Conservation (phyloP, 768 basidiomycete genomes). For the Chalciporus pseudorubinellus region DNA sequence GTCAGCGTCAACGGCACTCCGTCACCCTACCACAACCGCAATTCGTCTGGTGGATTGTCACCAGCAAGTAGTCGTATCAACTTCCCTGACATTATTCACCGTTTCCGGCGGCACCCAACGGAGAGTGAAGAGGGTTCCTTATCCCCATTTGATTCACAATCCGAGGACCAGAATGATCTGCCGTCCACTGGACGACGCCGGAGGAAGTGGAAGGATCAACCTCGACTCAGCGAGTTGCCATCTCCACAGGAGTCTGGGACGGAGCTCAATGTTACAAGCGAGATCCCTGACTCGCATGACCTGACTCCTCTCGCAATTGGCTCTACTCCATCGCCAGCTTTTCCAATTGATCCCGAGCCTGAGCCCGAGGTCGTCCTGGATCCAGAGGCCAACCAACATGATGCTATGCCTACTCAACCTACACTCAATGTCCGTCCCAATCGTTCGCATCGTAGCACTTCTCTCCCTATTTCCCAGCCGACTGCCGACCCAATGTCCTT, state of each 20-base stretch:
- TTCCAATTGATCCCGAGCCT: not conserved
- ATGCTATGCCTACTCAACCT: not conserved
- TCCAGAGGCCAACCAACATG: not conserved
- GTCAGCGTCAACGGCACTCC: slow-evolving; percentile 39
- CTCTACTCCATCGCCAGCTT: not conserved
- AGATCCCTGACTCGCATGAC: slow-evolving; percentile 6
- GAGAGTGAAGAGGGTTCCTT: slow-evolving; percentile 50
- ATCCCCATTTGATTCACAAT: slow-evolving; percentile 45
- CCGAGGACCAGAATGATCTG: slow-evolving; percentile 38
- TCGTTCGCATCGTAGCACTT: slow-evolving; percentile 31
- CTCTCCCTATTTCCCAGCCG: slow-evolving; percentile 32
- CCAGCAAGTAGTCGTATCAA: slow-evolving; percentile 44
- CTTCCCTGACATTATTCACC: slow-evolving; percentile 37
- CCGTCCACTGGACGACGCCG: slow-evolving; percentile 15
- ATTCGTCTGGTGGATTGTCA: slow-evolving; percentile 35
- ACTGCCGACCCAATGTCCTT: slow-evolving; percentile 29
- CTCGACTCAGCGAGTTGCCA: slow-evolving; percentile 26
- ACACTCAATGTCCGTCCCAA: not conserved
- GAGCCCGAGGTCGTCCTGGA: slow-evolving; percentile 6
- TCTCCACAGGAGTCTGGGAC: slow-evolving; percentile 11
- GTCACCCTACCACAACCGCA: slow-evolving; percentile 28
- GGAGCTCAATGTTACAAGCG: slow-evolving; percentile 10
- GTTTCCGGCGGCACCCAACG: slow-evolving; percentile 32
- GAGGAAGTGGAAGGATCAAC: slow-evolving; percentile 18
- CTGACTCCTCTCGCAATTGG: slow-evolving; percentile 5